These are phyloP conservation scores for Salvia splendens DNA, from an alignment of 257 asterid species.

Conservation along the genomic window DNA sequence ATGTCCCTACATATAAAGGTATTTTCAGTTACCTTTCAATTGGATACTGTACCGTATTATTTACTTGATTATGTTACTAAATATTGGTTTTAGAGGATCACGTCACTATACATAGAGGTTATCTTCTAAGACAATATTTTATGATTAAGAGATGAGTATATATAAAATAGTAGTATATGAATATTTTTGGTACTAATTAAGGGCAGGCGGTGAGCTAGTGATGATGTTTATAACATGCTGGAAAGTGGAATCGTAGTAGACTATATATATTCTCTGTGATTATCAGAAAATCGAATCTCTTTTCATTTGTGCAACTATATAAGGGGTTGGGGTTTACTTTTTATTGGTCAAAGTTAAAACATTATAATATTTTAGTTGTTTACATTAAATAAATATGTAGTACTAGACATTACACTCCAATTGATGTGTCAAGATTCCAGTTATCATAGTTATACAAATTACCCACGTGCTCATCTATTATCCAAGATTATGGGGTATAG, in stretches of 20 bases:
- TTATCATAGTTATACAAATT: constrained; percentile 8
- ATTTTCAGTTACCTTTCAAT: too few relatives aligned
- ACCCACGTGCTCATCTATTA: constrained; percentile 13
- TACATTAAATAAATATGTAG: background rate
- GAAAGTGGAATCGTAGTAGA: background rate
- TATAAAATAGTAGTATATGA: background rate
- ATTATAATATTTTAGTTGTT: background rate
- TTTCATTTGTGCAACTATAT: constrained; percentile 32
- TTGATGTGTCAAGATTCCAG: constrained; percentile 14
- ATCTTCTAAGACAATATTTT: background rate
- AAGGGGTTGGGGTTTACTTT: background rate
- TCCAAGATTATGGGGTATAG: too few relatives aligned
- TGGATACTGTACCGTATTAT: too few relatives aligned
- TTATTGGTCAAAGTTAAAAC: constrained; percentile 29
- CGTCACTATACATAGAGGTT: background rate
- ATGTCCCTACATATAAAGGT: too few relatives aligned
- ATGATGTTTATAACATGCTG: background rate
- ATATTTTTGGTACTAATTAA: too few relatives aligned
- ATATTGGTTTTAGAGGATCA: too few relatives aligned
- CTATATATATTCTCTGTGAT: constrained; percentile 8
- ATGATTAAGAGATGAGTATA: background rate
- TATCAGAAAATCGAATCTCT: constrained; percentile 28
- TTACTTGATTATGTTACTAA: too few relatives aligned
- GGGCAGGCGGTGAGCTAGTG: background rate
- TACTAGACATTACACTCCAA: background rate